A percentile compares a stretch with the other conserved stretches of the same genome.
phyloP scores from a whole-genome alignment of 805 yeast species.

The Barnettozyma populi region DNA sequence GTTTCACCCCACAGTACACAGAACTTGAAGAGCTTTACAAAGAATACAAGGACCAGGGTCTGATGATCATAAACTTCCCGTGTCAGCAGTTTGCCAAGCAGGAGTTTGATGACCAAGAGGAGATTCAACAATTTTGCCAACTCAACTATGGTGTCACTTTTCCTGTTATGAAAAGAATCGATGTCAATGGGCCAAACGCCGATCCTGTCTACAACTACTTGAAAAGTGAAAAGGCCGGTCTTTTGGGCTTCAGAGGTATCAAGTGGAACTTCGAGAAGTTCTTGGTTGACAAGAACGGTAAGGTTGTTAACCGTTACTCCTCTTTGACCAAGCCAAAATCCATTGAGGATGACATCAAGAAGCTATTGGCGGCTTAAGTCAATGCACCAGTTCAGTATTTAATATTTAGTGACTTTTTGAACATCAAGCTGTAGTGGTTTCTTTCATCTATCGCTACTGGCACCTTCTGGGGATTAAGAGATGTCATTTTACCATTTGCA shows the following conservation, averaged over 20 bases:
- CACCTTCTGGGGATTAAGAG: no score
- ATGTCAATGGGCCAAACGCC: constrained; percentile 80
- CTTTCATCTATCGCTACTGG: not conserved
- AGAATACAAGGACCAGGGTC: constrained; percentile 60
- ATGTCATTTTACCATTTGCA: no score
- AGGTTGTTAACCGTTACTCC: constrained; percentile 57
- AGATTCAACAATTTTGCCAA: constrained; percentile 70
- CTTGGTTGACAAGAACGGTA: constrained; percentile 53
- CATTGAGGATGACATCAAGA: constrained; percentile 54
- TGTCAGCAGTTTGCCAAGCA: constrained; percentile 85
- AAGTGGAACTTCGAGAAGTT: constrained; percentile 83
- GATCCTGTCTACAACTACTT: constrained; percentile 78
- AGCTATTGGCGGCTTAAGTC: constrained; percentile 36
- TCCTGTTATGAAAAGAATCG: constrained; percentile 81
- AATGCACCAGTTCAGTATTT: no score
- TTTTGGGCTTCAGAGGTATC: constrained; percentile 65
- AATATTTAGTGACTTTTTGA: no score
- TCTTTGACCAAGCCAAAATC: constrained; percentile 64
- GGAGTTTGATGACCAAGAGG: constrained; percentile 67
- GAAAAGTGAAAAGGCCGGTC: constrained; percentile 56
- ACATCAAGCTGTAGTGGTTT: not conserved
- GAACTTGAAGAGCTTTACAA: constrained; percentile 67
- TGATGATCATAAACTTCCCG: constrained; percentile 78
- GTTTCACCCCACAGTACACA: constrained; percentile 73
- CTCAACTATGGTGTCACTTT: constrained; percentile 86